Evolutionary conservation across 2,329 filamentous ascomycete genomes (phyloP), one percentile per base, ranked within the genome.

Genomic region (Podosphaera xanthii): DNA sequence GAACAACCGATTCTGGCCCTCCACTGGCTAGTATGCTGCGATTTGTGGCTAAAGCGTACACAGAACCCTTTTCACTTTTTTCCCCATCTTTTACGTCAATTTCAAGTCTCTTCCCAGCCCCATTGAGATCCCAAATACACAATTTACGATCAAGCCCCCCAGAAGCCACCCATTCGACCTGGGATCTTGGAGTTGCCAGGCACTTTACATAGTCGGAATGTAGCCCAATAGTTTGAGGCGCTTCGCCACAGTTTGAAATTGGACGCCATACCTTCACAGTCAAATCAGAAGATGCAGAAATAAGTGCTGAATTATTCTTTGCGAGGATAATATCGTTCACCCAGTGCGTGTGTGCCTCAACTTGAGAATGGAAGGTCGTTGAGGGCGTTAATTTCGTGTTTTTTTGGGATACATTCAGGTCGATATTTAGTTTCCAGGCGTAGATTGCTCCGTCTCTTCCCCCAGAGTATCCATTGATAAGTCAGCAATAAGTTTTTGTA

Each of bases 171-270:
- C 91, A 98, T 65, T 84, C 82, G 59, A 81, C 79, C 48, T 80
- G 76, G 49, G 76, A 72, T 64, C 80, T 76, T 50, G 91, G 87
- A 6, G 87, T 86, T 22, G 90, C 87, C 44, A 98, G 78, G 65
- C 88, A 90, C 72, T 97, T 98, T 69, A 95, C 90, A 69, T 97
- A 98, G 75, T 98, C 92, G 67, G 83, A 84, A 71, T 98, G 92
- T 67, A 91, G 82, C 63, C 92, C 92, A 67, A 98, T 91, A 49
- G 87, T 88, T 63, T 81, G 78, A 4, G 87, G 83, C 8, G 84
- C 81, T 57, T 83, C 76, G 33, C 73, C 72, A 55, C 81, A 79
- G 59, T 80, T 74, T 54, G 80, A 80, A 62, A 82, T 75, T 5
- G 91, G 91, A 59, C 90, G 81, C 92, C 84, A 87, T 65, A 86